Base-by-base conservation (phyloP, 1,284 basidiomycete species). In the Ustilago sp. region DNA sequence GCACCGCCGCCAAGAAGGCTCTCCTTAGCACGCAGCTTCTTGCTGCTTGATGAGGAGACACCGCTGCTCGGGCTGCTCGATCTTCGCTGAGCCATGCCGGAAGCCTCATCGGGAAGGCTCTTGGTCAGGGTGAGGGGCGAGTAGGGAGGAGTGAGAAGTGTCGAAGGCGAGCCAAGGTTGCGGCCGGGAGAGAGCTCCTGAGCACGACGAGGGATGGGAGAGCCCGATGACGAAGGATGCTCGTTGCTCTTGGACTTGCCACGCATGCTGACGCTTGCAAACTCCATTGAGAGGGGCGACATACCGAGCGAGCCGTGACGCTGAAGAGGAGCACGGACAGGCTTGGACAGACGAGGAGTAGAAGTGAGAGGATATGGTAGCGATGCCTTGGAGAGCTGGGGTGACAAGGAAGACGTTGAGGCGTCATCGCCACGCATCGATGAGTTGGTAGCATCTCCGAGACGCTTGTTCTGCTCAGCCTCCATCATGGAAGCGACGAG, bases 241-340 rank as follows among this genome's bases (percentile, higher is more conserved):
- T 77, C 74, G 63, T 72, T 77, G 66, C 74, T 77, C 56, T 64
- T 68, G 45, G 69, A 66, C 45, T 77, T 72, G 59, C 69, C 66
- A 7, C 63, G 74, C 63, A 80, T 73, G 66, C 76, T 75, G 48
- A 81, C 75, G 53, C 68, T 63, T 38, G 80, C 77, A 39, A 81
- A 80, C 57, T 80, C 74, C 4, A 63, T 50, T 2, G 78, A 76
- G 34, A 81, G 66, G 1, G 80, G 80, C 60, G 80, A 81, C 80
- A 81, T 75, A 55, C 72, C 75, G 31, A 77, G 61, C 19, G 75
- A 79, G 41, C 77, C 79, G 13, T 75, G 63, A 11, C 79, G 65
- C 68, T 75, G 72, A 11, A 80, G 62, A 23, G 65, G 69, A 15
- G 65, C 59, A 35, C 66, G 75, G 32, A 65, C 59, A 1, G 63